phyloP scores from a whole-genome alignment of 257 asterid species.

The Ballota nigra region DNA sequence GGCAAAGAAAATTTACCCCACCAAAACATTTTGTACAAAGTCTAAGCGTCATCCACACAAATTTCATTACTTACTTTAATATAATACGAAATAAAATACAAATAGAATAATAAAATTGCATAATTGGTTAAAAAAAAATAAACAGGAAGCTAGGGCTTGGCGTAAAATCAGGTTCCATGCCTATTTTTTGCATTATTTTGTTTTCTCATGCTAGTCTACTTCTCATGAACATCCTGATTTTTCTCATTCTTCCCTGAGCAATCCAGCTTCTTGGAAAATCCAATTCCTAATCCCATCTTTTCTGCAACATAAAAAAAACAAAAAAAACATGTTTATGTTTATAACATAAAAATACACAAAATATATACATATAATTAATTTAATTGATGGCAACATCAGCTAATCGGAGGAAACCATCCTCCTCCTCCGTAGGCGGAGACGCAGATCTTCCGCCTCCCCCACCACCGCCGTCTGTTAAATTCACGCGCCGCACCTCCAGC shows the following conservation, averaged over 20 bases:
- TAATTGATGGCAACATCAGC: conserved; percentile 42
- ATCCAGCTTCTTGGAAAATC: background rate
- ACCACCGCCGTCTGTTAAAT: conserved; percentile 53
- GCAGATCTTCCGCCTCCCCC: conserved; percentile 33
- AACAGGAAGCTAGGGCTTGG: conserved; percentile 28
- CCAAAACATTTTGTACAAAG: no score
- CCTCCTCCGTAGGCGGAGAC: conserved; percentile 21
- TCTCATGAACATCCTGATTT: conserved; percentile 13
- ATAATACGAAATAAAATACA: no score
- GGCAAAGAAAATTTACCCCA: no score
- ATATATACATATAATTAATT: background rate
- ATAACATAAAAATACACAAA: background rate
- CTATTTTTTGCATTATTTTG: conserved; percentile 24
- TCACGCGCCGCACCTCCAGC: conserved; percentile 68
- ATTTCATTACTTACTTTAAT: no score
- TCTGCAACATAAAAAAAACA: background rate
- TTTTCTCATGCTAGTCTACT: background rate
- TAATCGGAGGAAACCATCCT: conserved; percentile 29
- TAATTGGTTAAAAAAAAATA: background rate
- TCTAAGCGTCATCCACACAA: no score
- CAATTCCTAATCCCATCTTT: background rate
- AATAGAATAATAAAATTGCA: background rate
- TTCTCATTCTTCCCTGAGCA: background rate
- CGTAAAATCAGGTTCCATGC: conserved; percentile 33
- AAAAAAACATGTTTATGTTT: background rate